These are phyloP conservation scores for Potentilla sterilis DNA, from an alignment of 306 rosid species.

Conservation along the genomic window DNA sequence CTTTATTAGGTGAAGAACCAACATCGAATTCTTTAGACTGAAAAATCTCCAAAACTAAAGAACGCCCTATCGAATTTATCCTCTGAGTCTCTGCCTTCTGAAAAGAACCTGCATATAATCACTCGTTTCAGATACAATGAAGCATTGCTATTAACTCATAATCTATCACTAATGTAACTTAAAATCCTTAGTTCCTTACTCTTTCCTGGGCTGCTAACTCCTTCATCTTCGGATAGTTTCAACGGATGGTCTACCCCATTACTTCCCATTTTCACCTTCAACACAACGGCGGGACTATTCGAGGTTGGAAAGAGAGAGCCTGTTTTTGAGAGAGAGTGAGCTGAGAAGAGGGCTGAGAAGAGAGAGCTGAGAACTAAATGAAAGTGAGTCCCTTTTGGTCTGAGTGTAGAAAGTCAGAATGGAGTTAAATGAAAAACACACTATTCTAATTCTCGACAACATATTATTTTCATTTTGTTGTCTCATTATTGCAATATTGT, in stretches of 20 bases:
- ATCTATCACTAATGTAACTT: conserved; percentile 26
- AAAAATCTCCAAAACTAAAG: conserved; percentile 26
- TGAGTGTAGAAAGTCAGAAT: too few species aligned
- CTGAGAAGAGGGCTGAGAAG: too few species aligned
- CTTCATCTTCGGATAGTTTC: conserved; percentile 27
- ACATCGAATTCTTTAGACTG: conserved; percentile 28
- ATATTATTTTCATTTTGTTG: too few species aligned
- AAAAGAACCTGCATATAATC: conserved; percentile 29
- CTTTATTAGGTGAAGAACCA: conserved; percentile 42
- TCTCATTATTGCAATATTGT: too few species aligned
- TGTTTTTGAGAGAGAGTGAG: too few species aligned
- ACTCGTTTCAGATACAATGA: conserved; percentile 17
- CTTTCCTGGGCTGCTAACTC: conserved; percentile 24
- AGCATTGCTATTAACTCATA: conserved; percentile 7
- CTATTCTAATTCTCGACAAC: too few species aligned
- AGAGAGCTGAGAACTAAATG: too few species aligned
- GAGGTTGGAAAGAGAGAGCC: too few species aligned
- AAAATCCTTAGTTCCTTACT: conserved; percentile 28
- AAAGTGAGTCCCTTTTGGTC: too few species aligned
- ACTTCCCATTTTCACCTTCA: conserved; percentile 33
- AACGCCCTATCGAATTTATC: conserved; percentile 11
- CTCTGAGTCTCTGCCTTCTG: conserved; percentile 20
- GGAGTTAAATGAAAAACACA: too few species aligned
- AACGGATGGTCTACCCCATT: conserved; percentile 37
- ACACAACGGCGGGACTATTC: too few species aligned